Percentiles rank a stretch among this genome's conserved stretches.
Conservation (phyloP, 2,329 filamentous ascomycete species). For the Penicillium nordicum region DNA sequence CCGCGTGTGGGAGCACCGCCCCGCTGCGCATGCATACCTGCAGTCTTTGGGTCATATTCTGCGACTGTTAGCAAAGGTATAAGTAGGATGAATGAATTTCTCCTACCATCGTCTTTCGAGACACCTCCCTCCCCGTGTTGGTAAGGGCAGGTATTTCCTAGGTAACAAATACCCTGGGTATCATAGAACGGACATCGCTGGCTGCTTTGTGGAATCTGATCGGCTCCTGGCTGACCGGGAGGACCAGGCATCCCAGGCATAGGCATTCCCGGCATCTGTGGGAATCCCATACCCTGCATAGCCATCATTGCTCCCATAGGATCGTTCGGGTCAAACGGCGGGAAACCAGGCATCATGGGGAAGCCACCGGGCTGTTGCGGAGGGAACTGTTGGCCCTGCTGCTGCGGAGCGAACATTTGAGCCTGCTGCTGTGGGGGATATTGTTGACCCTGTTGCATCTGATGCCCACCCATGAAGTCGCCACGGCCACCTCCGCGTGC, state of each 20-base stretch:
- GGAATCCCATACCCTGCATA: constrained; percentile 53
- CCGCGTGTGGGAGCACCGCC: constrained; percentile 25
- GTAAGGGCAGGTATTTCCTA: constrained; percentile 56
- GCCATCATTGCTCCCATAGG: constrained; percentile 54
- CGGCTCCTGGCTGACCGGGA: constrained; percentile 26
- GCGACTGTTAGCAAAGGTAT: constrained; percentile 6
- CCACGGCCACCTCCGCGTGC: constrained; percentile 43
- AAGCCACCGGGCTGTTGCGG: constrained; percentile 31
- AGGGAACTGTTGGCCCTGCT: constrained; percentile 27
- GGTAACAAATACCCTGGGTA: constrained; percentile 56
- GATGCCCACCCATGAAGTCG: constrained; percentile 36
- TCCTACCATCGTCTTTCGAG: constrained; percentile 37
- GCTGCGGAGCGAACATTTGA: constrained; percentile 28
- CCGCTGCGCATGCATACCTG: constrained; percentile 34
- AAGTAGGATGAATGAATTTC: background rate
- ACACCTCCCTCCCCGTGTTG: constrained; percentile 51
- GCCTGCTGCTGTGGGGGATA: constrained; percentile 26
- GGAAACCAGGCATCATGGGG: constrained; percentile 45
- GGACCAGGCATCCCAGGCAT: constrained; percentile 37
- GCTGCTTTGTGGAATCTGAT: constrained; percentile 27
- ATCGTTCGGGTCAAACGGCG: constrained; percentile 54
- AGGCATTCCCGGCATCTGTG: constrained; percentile 48
- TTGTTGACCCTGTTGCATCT: constrained; percentile 23
- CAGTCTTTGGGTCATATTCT: constrained; percentile 56
- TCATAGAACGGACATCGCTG: constrained; percentile 57